These are phyloP conservation scores for Solanum medicagineum DNA, from an alignment of 257 asterid species.

Conservation along the genomic window DNA sequence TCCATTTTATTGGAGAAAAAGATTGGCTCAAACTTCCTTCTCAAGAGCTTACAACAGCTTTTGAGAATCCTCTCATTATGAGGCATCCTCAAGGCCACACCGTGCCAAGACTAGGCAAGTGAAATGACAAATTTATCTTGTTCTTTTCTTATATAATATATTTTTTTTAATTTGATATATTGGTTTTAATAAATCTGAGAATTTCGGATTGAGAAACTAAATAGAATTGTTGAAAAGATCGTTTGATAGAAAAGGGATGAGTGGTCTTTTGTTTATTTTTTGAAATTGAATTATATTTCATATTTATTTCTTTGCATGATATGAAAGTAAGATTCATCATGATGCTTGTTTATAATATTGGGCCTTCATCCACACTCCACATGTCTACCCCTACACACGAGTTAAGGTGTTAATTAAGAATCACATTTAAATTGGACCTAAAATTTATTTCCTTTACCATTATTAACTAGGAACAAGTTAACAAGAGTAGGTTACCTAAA, in stretches of 20 bases:
- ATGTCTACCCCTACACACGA: too few species aligned
- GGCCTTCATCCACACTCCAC: too few species aligned
- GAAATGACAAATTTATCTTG: neutral
- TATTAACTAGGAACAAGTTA: neutral
- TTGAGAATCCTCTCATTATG: constrained; percentile 36
- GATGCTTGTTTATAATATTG: too few species aligned
- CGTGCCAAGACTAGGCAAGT: constrained; percentile 48
- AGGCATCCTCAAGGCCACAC: constrained; percentile 64
- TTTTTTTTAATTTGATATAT: neutral
- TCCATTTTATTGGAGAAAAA: constrained; percentile 53
- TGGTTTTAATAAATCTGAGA: neutral
- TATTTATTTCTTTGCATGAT: too few species aligned
- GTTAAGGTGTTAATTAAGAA: neutral
- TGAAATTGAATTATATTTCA: too few species aligned
- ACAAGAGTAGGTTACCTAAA: too few species aligned
- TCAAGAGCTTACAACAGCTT: constrained; percentile 43
- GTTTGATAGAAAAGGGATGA: too few species aligned
- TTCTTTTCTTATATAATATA: neutral
- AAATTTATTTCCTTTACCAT: neutral
- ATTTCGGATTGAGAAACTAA: neutral
- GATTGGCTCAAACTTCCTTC: constrained; percentile 56
- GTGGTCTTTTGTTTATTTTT: too few species aligned
- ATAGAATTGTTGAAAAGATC: neutral
- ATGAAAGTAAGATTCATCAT: too few species aligned
- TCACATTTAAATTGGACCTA: neutral